These are phyloP conservation scores for Lecanosticta acicola DNA, from an alignment of 2,329 filamentous ascomycete species.

Conservation along the genomic window DNA sequence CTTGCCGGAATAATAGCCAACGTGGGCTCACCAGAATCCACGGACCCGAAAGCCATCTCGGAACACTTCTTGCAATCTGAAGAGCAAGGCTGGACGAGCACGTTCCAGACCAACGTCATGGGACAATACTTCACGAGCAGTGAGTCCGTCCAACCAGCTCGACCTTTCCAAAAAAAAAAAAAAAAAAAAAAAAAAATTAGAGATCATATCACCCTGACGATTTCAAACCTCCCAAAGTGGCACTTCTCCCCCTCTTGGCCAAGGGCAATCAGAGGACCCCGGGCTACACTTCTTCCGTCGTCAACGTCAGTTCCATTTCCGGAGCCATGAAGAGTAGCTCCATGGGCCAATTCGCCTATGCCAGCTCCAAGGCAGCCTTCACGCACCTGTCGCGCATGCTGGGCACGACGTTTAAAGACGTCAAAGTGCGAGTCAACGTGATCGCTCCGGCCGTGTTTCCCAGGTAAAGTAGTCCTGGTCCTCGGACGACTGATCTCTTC, in stretches of 20 bases:
- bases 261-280: slow-evolving; percentile 44
- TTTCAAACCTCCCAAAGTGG: slow-evolving; percentile 27
- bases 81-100: slow-evolving; percentile 45
- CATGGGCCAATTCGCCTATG: slow-evolving; percentile 50
- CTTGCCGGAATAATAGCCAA: slow-evolving; percentile 16
- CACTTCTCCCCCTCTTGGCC: slow-evolving; percentile 50
- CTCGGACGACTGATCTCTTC: neutral
- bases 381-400: slow-evolving; percentile 45
- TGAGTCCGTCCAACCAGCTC: neutral
- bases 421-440: slow-evolving; percentile 41
- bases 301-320: slow-evolving; percentile 51
- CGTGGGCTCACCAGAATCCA: slow-evolving; percentile 46
- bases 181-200: no score
- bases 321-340: slow-evolving; percentile 52
- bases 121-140: slow-evolving; percentile 49
- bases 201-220: neutral
- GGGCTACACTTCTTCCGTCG: slow-evolving; percentile 46
- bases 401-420: slow-evolving; percentile 40
- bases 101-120: slow-evolving; percentile 49
- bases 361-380: slow-evolving; percentile 46
- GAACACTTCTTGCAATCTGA: slow-evolving; percentile 47
- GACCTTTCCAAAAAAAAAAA: neutral
- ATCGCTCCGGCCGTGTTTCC: slow-evolving; percentile 44
- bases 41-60: slow-evolving; percentile 43
- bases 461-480: slow-evolving; percentile 1